Evolutionary conservation across 129 eudicot genomes (phyloP), one percentile per base, ranked within the genome.

Genomic region (Flaveria robusta): DNA sequence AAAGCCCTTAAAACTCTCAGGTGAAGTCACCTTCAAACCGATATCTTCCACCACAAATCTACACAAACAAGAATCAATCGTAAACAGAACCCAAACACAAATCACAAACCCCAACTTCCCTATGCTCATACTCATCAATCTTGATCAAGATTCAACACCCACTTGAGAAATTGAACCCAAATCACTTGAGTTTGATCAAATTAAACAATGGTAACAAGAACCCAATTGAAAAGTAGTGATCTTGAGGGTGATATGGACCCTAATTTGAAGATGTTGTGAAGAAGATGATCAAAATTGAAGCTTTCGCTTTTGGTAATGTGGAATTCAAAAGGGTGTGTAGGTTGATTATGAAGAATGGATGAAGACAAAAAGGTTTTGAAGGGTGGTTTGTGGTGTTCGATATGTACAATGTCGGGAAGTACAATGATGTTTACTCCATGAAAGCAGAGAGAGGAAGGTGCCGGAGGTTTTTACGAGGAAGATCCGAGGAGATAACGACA

Each of bases 31-130:
- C 65, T 76, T 92, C 86, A 92, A 87, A 81, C 85, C 85, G 67
- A 87, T 92, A 80, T 89, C 89, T 77, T 89, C 97, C 66, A 92
- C 97, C 26, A 92, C 91, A 81, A 89, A 92, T 81, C 86, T 87
- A 58, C 90, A 86, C 76, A 83, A 41, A 85, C 89, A 89, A 67
- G 76, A 74, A 69, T 85, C 86, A 20, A 4, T 19, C 13, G 70
- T 24, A 74, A 67, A 68, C 71, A 85, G 46, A 82, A 82, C 81
- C 90, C 84, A 82, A 55, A 83, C 76, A 62, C 68, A 73, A 8
- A 83, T 51, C 49, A 88, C 84, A 77, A 74, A 37, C n/a, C 75
- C 81, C 2, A 82, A 31, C 81, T 83, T 85, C 58, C 64, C 55
- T 81, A 51, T 50, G 43, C 22, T 58, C 82, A 68, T 78, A 26